These are phyloP conservation scores for Jackrogersella minutella DNA, from an alignment of 495 filamentous ascomycete genomes.

Conservation along the genomic window DNA sequence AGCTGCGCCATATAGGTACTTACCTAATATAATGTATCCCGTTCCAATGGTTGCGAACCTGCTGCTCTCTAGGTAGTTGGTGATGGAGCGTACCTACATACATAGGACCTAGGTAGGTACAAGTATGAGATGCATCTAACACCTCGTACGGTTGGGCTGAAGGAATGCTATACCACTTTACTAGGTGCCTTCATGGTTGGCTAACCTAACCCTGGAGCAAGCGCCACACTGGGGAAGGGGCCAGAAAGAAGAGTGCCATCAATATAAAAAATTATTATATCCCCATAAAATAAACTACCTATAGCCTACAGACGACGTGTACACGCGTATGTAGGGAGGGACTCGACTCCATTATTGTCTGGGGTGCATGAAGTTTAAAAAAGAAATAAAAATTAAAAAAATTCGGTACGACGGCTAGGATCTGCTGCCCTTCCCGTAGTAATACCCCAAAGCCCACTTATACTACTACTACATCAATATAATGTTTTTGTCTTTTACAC, in stretches of 20 bases:
- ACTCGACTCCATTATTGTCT: conserved; percentile 23
- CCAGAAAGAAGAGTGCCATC: background rate
- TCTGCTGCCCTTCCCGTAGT: conserved; percentile 19
- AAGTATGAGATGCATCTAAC: no score
- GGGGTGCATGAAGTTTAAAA: conserved; percentile 37
- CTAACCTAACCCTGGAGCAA: background rate
- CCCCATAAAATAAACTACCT: conserved; percentile 39
- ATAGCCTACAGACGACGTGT: conserved; percentile 27
- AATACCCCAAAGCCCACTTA: conserved; percentile 31
- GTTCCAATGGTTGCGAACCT: conserved; percentile 21
- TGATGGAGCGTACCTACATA: background rate
- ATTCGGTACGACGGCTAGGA: conserved; percentile 32
- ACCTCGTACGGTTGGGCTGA: background rate
- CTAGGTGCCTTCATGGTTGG: background rate
- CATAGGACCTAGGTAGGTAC: no score
- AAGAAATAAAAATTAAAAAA: background rate
- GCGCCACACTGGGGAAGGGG: conserved; percentile 13
- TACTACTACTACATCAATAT: conserved; percentile 8
- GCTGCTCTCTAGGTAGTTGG: conserved; percentile 15
- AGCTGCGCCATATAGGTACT: conserved; percentile 23
- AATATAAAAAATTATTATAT: conserved; percentile 33
- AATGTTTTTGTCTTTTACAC: background rate
- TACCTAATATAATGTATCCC: no score
- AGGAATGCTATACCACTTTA: conserved; percentile 5
- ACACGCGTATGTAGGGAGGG: conserved; percentile 19